These are phyloP conservation scores for Epithemia pelagica DNA, from an alignment of 108 stramenopile species.

Conservation along the genomic window DNA sequence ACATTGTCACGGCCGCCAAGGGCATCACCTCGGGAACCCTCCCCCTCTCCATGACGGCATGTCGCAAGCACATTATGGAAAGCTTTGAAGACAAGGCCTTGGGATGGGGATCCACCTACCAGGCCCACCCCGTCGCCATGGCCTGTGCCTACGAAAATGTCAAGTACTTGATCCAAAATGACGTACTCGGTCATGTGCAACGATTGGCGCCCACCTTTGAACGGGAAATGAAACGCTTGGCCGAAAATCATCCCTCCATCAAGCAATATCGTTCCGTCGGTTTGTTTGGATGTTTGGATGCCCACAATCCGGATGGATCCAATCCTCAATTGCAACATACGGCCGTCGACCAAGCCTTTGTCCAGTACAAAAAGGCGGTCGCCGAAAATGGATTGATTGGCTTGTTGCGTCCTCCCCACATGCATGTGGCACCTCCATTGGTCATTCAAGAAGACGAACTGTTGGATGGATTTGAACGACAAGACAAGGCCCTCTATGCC, in stretches of 20 bases:
- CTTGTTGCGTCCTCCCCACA: constrained; percentile 26
- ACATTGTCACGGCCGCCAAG: constrained; percentile 52
- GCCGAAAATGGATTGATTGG: constrained; percentile 32
- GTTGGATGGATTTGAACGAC: constrained; percentile 41
- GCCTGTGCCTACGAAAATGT: constrained; percentile 42
- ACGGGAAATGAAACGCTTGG: constrained; percentile 19
- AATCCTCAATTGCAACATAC: constrained; percentile 32
- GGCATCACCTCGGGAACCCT: constrained; percentile 27
- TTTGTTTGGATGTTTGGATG: constrained; percentile 41
- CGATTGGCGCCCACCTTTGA: constrained; percentile 25
- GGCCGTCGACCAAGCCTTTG: constrained; percentile 27
- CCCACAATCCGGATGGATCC: constrained; percentile 27
- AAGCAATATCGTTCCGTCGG: constrained; percentile 37
- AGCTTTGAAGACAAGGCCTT: constrained; percentile 42
- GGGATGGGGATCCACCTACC: constrained; percentile 36
- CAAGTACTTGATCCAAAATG: constrained; percentile 32
- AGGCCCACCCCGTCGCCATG: constrained; percentile 43
- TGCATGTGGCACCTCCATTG: constrained; percentile 47
- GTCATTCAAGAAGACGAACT: constrained; percentile 36
- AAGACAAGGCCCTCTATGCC: constrained; percentile 29
- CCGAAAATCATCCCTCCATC: constrained; percentile 34
- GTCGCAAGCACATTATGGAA: constrained; percentile 40
- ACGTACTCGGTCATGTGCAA: constrained; percentile 35
- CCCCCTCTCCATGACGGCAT: constrained; percentile 29
- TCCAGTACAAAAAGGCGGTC: constrained; percentile 27